Conservation (phyloP, 805 yeast species). For the Metschnikowia orientalis region DNA sequence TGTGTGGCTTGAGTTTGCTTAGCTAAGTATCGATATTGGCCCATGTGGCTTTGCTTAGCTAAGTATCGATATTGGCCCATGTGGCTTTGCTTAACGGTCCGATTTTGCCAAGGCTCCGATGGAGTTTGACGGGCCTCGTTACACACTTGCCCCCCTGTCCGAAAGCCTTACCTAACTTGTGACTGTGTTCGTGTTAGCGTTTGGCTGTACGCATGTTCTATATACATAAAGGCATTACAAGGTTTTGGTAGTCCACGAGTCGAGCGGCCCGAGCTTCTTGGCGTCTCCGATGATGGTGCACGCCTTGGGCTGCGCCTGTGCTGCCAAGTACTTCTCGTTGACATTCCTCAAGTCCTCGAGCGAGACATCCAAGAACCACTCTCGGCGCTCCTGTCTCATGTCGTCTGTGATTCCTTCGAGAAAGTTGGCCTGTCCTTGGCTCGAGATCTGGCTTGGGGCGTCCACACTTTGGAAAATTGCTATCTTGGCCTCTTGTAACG, state of each 20-base stretch:
- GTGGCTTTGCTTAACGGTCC: no score
- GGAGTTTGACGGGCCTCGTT: no score
- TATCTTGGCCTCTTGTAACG: conserved; percentile 84
- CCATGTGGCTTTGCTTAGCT: no score
- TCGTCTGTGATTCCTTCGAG: conserved; percentile 69
- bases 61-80: no score
- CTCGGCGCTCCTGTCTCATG: conserved; percentile 77
- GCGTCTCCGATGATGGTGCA: conserved; percentile 48
- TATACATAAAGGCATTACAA: conserved; percentile 8
- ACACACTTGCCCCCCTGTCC: no score
- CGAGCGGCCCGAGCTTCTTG: conserved; percentile 20
- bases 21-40: no score
- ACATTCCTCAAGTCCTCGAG: conserved; percentile 58
- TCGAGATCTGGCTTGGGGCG: conserved; percentile 77
- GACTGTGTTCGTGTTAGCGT: no score
- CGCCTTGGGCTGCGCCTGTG: conserved; percentile 20
- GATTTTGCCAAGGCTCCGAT: no score
- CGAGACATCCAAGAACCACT: conserved; percentile 62
- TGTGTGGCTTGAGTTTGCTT: no score
- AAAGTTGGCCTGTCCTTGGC: conserved; percentile 69
- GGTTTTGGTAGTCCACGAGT: conserved; percentile 18
- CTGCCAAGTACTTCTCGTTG: conserved; percentile 58
- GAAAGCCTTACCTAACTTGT: no score
- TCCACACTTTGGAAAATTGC: conserved; percentile 89
- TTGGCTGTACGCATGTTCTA: background rate